Evolutionary conservation across 2,329 filamentous ascomycete species (phyloP).

Genomic region (Aplosporella prunicola): DNA sequence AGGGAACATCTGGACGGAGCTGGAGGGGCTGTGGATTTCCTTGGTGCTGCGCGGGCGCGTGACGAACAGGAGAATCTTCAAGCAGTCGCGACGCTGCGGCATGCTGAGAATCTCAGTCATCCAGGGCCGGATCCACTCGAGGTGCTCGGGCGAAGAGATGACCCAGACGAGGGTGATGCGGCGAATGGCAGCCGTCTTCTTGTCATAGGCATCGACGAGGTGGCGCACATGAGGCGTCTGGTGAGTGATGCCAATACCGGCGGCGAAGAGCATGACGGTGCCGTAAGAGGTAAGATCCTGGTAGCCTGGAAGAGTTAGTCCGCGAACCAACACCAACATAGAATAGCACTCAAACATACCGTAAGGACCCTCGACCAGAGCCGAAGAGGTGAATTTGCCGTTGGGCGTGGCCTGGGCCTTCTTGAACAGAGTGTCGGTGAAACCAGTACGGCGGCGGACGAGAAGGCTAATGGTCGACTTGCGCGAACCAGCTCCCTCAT

Average conservation of each 20-base stretch:
- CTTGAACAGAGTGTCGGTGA: slow-evolving; percentile 74
- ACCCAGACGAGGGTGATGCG: slow-evolving; percentile 84
- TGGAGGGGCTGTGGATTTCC: slow-evolving; percentile 66
- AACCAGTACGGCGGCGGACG: slow-evolving; percentile 77
- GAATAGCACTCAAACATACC: slow-evolving; percentile 31
- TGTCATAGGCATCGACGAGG: slow-evolving; percentile 43
- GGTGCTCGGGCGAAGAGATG: slow-evolving; percentile 76
- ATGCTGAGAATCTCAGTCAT: slow-evolving; percentile 77
- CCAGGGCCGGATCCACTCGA: slow-evolving; percentile 91
- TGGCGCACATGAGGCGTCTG: slow-evolving; percentile 82
- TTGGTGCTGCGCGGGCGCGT: slow-evolving; percentile 77
- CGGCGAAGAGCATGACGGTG: slow-evolving; percentile 81
- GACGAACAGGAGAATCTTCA: slow-evolving; percentile 82
- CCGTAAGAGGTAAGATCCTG: slow-evolving; percentile 87
- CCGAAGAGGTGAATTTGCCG: slow-evolving; percentile 52
- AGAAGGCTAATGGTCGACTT: slow-evolving; percentile 65
- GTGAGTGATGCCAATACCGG: slow-evolving; percentile 90
- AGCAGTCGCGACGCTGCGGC: slow-evolving; percentile 69
- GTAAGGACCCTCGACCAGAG: slow-evolving; percentile 85
- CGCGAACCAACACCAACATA: slow-evolving; percentile 22
- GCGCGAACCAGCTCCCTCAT: slow-evolving; percentile 42
- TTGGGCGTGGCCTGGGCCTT: slow-evolving; percentile 49
- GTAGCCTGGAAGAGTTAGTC: slow-evolving; percentile 45
- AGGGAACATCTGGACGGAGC: slow-evolving; percentile 83
- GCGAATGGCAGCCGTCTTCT: slow-evolving; percentile 70